Base-by-base conservation (phyloP, 1,284 basidiomycete species). In the Puccinia hordei region DNA sequence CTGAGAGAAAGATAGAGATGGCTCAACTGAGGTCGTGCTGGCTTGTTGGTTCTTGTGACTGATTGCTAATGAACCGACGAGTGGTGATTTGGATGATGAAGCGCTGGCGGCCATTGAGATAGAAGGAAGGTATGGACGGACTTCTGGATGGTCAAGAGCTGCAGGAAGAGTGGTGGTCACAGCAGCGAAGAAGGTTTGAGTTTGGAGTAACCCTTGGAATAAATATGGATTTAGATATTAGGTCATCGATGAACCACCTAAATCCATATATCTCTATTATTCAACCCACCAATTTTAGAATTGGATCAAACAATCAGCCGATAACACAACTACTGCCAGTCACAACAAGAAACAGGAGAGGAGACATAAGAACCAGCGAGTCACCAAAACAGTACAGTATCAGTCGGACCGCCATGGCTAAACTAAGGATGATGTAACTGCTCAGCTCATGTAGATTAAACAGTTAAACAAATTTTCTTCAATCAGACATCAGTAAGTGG, bases 1-100 rank as follows among this genome's bases (percentile, higher is more conserved):
- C 22, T n/a, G 33, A 63, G 33, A 38, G 59, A 12, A 46, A 46
- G 38, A 24, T 1, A 27, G 15, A 12, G 35, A 30, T 22, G 5
- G 44, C 63, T 66, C 38, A 66, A 66, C 63, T 44, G 63, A 66
- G 41, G 27, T 66, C 5, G 41, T 33, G 63, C 41, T 66, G 38
- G 19, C 10, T 44, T 1, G 22, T 27, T 8, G 63, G 22, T 24
- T 66, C 38, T 44, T 66, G 22, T 12, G 38, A n/a, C 38, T 27
- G 41, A n/a, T 46, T 66, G 38, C 63, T 27, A 38, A 66, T 24
- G 63, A n/a, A 66, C 38, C 63, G 22, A 46, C 12, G 57, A 33
- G 6, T 19, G 33, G 33, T 15, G 35, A n/a, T 41, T 63, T 35
- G 17, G 61, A 35, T 44, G 63, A n/a, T 27, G 63, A 35, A 24